Base-by-base conservation (phyloP, 305 asterid species). In the Fraxinus latifolia region DNA sequence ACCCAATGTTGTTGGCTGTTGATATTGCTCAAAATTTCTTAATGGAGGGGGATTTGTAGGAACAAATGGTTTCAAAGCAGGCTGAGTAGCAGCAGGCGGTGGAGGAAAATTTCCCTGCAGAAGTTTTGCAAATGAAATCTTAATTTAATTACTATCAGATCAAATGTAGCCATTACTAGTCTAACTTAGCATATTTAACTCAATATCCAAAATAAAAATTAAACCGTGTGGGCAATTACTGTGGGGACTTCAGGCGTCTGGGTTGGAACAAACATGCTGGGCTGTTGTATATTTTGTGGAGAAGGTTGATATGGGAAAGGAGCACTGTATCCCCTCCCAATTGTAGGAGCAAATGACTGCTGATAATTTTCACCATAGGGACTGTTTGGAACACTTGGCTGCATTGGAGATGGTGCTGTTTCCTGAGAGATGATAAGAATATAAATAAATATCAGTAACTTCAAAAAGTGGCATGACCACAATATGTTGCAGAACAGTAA, bases 1-100 rank as follows among this genome's bases (percentile, higher is more conserved):
- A 80, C 91, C 93, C 94, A 95, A 85, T 68, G 94, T 84, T 58
- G 95, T 80, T 23, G 97, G 97, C 90, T 95, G 99, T 90, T 96
- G 99, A 90, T 95, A 96, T 87, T 91, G 94, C 86, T 91, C 98
- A 27, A 87, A 90, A 58, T 96, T 93, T 89, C 87, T 90, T 82
- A 96, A 86, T 72, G 87, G 39, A 80, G 93, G 98, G 67, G 97
- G 93, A 81, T 90, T 95, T 44, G 98, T n/a, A 74, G 99, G 99
- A 81, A 90, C 89, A 88, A 96, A 96, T 32, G 88, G 73, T 84
- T 87, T 92, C 12, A 88, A 91, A 29, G 97, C 83, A 74, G 95
- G 93, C 88, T 91, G 99, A 80, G 90, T 65, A 86, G 87, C 87
- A 83, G 85, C 92, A 77, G 96, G 97, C 42, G 95, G 97, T 19